Evolutionary conservation across 106 monocot genomes (phyloP).

Genomic region (Cymbidium sinense): DNA sequence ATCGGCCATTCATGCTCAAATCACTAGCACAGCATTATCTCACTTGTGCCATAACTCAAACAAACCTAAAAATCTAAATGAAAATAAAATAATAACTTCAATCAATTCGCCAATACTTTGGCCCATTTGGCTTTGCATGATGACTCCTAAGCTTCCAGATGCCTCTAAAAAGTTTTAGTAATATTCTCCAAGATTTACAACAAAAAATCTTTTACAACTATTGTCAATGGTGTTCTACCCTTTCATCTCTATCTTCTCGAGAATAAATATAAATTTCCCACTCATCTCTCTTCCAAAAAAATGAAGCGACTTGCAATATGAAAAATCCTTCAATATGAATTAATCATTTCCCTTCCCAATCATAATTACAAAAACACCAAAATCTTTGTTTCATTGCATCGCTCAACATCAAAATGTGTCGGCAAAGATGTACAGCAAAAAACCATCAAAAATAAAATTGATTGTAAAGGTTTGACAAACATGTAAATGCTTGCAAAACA

Average conservation of each 20-base stretch:
- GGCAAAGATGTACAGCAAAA: background rate
- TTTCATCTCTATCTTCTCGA: too few species aligned
- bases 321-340: background rate
- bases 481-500: background rate
- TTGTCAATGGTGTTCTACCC: too few species aligned
- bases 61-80: background rate
- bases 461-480: background rate
- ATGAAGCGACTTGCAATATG: too few species aligned
- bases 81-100: background rate
- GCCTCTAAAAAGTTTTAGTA: too few species aligned
- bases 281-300: too few species aligned
- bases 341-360: background rate
- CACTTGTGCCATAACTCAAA: background rate
- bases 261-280: too few species aligned
- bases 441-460: background rate
- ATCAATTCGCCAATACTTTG: too few species aligned
- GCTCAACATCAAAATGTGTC: background rate
- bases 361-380: background rate
- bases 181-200: too few species aligned
- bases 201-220: too few species aligned
- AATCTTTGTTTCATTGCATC: background rate
- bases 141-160: too few species aligned
- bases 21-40: background rate
- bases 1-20: background rate
- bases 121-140: too few species aligned